These are phyloP conservation scores for Fomitopsis betulina DNA, from an alignment of 1,284 basidiomycete species.

Conservation along the genomic window DNA sequence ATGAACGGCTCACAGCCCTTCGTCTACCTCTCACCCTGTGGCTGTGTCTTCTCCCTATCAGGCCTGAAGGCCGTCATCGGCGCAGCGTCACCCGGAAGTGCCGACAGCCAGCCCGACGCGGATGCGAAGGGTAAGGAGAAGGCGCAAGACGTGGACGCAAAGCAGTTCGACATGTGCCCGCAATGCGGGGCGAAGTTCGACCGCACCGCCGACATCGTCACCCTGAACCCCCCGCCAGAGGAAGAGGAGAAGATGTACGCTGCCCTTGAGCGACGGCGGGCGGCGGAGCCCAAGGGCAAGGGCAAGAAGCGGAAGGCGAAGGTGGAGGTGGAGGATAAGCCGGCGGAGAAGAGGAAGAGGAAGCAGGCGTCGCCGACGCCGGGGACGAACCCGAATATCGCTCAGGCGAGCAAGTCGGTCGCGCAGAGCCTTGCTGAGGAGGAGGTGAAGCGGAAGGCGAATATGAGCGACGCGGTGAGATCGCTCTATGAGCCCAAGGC, in stretches of 20 bases:
- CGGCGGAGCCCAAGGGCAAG: slow-evolving; percentile 50
- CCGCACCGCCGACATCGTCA: slow-evolving; percentile 45
- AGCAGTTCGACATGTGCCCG: slow-evolving; percentile 58
- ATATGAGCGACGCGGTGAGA: slow-evolving; percentile 73
- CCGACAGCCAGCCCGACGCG: slow-evolving; percentile 26
- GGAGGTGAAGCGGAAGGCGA: slow-evolving; percentile 69
- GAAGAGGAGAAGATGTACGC: slow-evolving; percentile 52
- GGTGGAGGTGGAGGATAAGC: slow-evolving; percentile 24
- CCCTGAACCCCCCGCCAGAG: slow-evolving; percentile 59
- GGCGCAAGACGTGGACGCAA: slow-evolving; percentile 16
- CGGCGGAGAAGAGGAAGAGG: slow-evolving; percentile 35
- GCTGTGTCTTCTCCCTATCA: slow-evolving; percentile 82
- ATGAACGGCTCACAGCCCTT: slow-evolving; percentile 91
- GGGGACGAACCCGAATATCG: slow-evolving; percentile 47
- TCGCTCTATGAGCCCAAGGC: slow-evolving; percentile 57
- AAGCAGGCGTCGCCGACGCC: slow-evolving; percentile 32
- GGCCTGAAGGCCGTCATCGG: slow-evolving; percentile 62
- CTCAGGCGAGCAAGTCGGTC: slow-evolving; percentile 57
- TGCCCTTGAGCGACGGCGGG: slow-evolving; percentile 50
- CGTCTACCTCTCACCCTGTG: slow-evolving; percentile 81
- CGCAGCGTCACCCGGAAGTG: slow-evolving; percentile 26
- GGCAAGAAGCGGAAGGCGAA: slow-evolving; percentile 65
- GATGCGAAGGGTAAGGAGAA: slow-evolving; percentile 23
- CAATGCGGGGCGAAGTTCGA: slow-evolving; percentile 71
- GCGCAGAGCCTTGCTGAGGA: slow-evolving; percentile 61